Conservation (phyloP, 1,284 basidiomycete genomes). For the Trametes sp. region DNA sequence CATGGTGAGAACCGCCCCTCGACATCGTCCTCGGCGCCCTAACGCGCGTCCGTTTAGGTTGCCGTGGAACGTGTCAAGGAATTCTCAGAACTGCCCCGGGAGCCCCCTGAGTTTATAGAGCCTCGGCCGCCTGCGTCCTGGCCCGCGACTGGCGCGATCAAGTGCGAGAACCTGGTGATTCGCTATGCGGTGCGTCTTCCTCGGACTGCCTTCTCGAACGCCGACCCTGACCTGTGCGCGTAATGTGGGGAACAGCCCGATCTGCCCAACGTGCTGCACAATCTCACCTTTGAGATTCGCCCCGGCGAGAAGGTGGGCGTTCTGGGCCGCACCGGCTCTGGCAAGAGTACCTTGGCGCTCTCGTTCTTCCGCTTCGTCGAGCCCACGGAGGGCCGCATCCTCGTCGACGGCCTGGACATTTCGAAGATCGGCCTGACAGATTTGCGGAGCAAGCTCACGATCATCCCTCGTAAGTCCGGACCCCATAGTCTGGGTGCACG, state of each 20-base stretch:
- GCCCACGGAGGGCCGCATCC: slow-evolving; percentile 81
- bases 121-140: slow-evolving; percentile 85
- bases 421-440: slow-evolving; percentile 88
- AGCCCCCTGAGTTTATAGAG: slow-evolving; percentile 84
- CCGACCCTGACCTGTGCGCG: slow-evolving; percentile 21
- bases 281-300: slow-evolving; percentile 78
- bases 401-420: slow-evolving; percentile 91
- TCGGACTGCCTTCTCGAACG: slow-evolving; percentile 23
- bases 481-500: neutral
- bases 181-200: slow-evolving; percentile 79
- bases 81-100: slow-evolving; percentile 82
- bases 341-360: slow-evolving; percentile 90
- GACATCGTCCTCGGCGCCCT: slow-evolving; percentile 13
- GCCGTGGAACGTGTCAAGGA: slow-evolving; percentile 93
- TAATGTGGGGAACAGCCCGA: slow-evolving; percentile 59
- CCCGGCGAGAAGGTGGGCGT: slow-evolving; percentile 90
- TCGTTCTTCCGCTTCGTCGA: slow-evolving; percentile 98
- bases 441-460: slow-evolving; percentile 84
- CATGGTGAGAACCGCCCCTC: slow-evolving; percentile 63
- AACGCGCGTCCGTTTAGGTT: slow-evolving; percentile 56
- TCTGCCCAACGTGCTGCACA: slow-evolving; percentile 87
- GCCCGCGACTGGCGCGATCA: slow-evolving; percentile 82
- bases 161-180: slow-evolving; percentile 84
- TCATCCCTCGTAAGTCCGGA: slow-evolving; percentile 84
- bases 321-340: slow-evolving; percentile 89